These are phyloP conservation scores for Monilinia polystroma DNA, from an alignment of 2,329 filamentous ascomycete genomes.

Conservation along the genomic window DNA sequence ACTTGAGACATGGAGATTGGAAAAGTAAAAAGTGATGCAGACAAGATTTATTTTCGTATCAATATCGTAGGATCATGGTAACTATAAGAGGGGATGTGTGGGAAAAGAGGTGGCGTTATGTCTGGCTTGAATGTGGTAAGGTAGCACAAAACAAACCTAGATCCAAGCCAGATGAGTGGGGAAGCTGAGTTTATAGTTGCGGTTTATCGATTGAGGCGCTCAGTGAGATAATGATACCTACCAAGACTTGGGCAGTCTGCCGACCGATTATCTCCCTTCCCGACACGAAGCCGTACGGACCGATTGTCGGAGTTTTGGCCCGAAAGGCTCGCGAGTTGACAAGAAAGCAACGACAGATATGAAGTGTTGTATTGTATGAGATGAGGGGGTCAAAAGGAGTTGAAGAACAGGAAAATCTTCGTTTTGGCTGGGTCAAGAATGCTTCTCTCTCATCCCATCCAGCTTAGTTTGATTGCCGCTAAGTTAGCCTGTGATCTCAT, in stretches of 20 bases:
- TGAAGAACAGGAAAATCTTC: neutral
- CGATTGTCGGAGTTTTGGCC: neutral
- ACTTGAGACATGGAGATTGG: conserved; percentile 31
- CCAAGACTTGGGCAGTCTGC: conserved; percentile 6
- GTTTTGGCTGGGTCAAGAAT: neutral
- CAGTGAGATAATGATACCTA: neutral
- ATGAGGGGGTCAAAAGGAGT: neutral
- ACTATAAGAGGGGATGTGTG: neutral
- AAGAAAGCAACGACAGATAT: neutral
- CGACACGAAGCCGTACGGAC: conserved; percentile 18
- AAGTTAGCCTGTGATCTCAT: conserved; percentile 9
- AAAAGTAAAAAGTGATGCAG: conserved; percentile 19
- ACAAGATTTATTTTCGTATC: conserved; percentile 12
- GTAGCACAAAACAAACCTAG: neutral
- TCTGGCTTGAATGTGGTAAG: neutral
- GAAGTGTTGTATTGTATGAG: neutral
- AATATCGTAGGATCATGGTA: conserved; percentile 7
- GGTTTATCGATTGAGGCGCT: conserved; percentile 23
- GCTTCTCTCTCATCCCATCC: neutral
- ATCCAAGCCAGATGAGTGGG: conserved; percentile 2
- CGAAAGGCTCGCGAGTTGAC: neutral
- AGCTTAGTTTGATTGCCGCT: conserved; percentile 6
- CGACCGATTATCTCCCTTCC: conserved; percentile 5
- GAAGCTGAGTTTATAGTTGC: conserved; percentile 20
- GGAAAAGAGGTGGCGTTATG: conserved; percentile 14